A percentile compares a stretch with the other conserved stretches of the same genome.
Evolutionary conservation across 2,329 filamentous ascomycete species (phyloP).

Genomic region (Colletotrichum viniferum): DNA sequence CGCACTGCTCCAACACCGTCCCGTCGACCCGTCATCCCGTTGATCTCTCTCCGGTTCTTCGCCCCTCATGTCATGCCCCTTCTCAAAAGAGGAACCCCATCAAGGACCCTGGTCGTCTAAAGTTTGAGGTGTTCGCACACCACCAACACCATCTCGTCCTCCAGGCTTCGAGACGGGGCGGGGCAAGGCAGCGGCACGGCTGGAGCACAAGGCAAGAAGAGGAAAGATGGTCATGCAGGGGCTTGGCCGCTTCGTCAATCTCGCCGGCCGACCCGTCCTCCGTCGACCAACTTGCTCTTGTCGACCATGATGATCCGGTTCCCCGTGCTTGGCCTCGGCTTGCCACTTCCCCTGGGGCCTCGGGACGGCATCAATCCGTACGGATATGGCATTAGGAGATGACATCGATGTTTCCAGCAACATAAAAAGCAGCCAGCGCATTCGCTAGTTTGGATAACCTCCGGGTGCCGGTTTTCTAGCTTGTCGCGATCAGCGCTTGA

Average conservation of each 20-base stretch:
- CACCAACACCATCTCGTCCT: neutral
- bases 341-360: neutral
- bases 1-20: neutral
- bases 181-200: neutral
- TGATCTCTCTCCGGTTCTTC: neutral
- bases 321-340: conserved; percentile 2
- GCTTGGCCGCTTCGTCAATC: neutral
- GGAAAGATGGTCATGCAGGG: neutral
- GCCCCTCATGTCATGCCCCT: neutral
- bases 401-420: neutral
- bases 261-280: neutral
- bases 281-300: neutral
- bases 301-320: neutral
- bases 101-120: neutral
- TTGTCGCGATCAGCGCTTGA: neutral
- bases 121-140: neutral
- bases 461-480: neutral
- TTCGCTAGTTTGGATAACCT: neutral
- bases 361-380: neutral
- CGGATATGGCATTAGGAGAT: neutral
- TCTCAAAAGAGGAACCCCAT: neutral
- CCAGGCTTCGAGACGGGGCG: neutral
- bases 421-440: neutral
- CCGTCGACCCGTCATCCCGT: neutral
- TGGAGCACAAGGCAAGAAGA: neutral